Evolutionary conservation across 2,329 filamentous ascomycete species (phyloP).

Genomic region (Sporothrix euskadiensis): DNA sequence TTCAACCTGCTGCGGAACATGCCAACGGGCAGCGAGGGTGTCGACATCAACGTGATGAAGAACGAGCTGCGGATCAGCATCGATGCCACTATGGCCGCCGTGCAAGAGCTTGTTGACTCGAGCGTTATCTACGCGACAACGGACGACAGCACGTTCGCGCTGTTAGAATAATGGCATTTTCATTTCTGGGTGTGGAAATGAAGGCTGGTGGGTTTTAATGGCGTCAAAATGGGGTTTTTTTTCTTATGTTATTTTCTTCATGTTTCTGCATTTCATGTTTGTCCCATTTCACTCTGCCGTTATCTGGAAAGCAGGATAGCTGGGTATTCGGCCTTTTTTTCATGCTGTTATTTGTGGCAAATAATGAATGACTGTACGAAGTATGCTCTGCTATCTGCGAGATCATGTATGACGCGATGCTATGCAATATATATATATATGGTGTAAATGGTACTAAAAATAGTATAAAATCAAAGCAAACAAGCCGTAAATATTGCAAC

Average conservation of each 20-base stretch:
- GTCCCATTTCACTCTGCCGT: neutral
- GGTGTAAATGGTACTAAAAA: neutral
- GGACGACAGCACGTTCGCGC: slow-evolving; percentile 77
- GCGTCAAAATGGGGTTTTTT: slow-evolving; percentile 16
- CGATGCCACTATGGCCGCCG: slow-evolving; percentile 71
- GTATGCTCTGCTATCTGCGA: slow-evolving; percentile 6
- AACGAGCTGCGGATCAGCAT: slow-evolving; percentile 63
- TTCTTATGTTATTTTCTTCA: neutral
- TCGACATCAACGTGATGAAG: slow-evolving; percentile 78
- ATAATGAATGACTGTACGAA: slow-evolving; percentile 18
- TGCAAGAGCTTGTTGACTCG: slow-evolving; percentile 73
- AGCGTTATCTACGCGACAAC: slow-evolving; percentile 87
- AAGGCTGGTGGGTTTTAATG: neutral
- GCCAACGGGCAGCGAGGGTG: slow-evolving; percentile 75
- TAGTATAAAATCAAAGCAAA: neutral
- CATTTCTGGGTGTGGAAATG: neutral
- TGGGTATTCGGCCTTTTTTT: neutral
- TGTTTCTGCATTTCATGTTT: slow-evolving; percentile 11
- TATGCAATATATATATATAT: neutral
- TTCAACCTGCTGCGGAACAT: slow-evolving; percentile 67
- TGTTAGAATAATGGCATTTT: slow-evolving; percentile 19
- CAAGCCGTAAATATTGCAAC: neutral
- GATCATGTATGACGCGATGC: neutral
- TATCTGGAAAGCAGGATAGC: neutral
- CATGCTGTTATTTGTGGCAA: neutral